Base-by-base conservation (phyloP, 352 stramenopile species). In the Phytophthora cactorum region DNA sequence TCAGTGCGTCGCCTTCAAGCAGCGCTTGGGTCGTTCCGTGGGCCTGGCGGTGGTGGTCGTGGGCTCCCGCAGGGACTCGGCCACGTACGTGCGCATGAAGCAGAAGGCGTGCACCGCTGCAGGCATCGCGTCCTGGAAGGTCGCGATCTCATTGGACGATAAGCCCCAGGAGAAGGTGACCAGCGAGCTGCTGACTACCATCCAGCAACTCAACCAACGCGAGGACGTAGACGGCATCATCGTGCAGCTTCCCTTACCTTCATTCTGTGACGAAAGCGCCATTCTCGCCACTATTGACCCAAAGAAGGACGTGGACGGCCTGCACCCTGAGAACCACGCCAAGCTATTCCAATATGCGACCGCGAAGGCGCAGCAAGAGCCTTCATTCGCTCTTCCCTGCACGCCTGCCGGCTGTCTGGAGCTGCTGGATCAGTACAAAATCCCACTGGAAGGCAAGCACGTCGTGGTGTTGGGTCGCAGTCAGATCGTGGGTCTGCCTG, bases 81-180 rank as follows among this genome's bases (percentile, higher is more conserved):
- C 85, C 41, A 98, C 97, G 45, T 99, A 99, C 75, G 98, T 99
- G 44, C 92, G 97, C 36, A 99, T 99, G 93, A 99, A 99, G 84
- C 97, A 99, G 75, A 98, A 97, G 62, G 96, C 98, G 29, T 99
- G 96, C 70, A 84, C 82, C 0, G 92, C 98, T 65, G 89, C 96
- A 17, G 97, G 97, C 47, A 98, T 99, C 66, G 32, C 68, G 28
- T 97, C 85, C 17, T 97, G 97, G 82, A 93, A 92, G 72, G 49
- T 89, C 22, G 79, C 88, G 28, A 81, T 91, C 56, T 39, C 58
- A 4, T 31, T 86, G 43, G 69, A 72, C 0, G 45, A 59, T 12
- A 51, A 49, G 28, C n/a, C 17, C 5, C 47, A 61, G 5, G 51
- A 66, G 1, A 63, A 67, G 25, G 62, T 72, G 22, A 72, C 50